Conservation (phyloP, 805 yeast genomes). For the Ogataea glucozyma region DNA sequence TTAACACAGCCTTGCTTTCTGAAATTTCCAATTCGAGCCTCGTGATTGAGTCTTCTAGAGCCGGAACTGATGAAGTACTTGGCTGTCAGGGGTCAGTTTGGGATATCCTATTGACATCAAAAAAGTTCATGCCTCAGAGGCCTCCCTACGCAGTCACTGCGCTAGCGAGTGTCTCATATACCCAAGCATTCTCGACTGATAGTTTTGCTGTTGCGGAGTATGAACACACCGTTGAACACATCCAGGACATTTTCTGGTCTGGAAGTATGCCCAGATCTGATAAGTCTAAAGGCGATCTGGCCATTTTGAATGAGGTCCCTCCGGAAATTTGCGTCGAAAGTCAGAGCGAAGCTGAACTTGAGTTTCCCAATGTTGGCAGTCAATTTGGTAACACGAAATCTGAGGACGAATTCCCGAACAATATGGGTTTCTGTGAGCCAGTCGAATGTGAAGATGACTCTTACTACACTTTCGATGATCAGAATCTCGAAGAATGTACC, state of each 20-base stretch:
- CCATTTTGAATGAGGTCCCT: slow-evolving; percentile 1
- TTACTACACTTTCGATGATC: not conserved
- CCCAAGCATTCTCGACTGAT: not conserved
- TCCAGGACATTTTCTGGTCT: slow-evolving; percentile 1
- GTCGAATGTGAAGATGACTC: not conserved
- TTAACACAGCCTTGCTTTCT: slow-evolving; percentile 13
- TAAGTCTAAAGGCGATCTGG: not conserved
- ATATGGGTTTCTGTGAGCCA: not conserved
- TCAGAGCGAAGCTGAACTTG: too few species aligned
- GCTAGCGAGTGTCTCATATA: too few species aligned
- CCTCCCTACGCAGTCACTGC: not conserved
- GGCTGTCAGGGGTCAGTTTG: not conserved
- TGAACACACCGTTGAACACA: not conserved
- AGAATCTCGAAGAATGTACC: not conserved
- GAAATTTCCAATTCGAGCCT: not conserved
- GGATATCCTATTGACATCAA: not conserved
- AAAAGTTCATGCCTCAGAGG: not conserved
- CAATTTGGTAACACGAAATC: not conserved
- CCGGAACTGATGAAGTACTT: not conserved
- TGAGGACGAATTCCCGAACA: not conserved
- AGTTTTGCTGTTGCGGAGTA: not conserved
- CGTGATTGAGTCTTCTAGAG: not conserved
- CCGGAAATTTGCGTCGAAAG: too few species aligned
- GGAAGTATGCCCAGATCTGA: not conserved
- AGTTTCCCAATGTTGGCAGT: too few species aligned